Evolutionary conservation across 2,329 filamentous ascomycete species (phyloP).

Genomic region (Cadophora luteo-olivacea): DNA sequence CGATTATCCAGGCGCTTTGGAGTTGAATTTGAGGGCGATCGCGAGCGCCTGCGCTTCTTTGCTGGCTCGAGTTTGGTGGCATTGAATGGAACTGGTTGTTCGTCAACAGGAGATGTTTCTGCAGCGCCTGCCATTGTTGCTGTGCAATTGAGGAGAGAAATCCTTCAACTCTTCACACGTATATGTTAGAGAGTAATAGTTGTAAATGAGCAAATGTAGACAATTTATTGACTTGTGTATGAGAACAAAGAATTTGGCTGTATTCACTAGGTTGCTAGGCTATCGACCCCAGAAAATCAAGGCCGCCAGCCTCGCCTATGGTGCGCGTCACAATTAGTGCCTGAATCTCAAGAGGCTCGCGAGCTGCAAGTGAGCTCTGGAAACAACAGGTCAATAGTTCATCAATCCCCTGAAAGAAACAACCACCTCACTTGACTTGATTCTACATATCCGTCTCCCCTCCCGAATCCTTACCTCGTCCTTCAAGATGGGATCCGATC

Average conservation of each 20-base stretch:
- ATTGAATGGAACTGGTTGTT: constrained; percentile 50
- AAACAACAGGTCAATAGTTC: constrained; percentile 19
- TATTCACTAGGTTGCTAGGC: constrained; percentile 20
- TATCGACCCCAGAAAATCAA: constrained; percentile 14
- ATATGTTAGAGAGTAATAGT: neutral
- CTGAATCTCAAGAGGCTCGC: constrained; percentile 29
- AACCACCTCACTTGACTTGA: neutral
- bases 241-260: constrained; percentile 19
- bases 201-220: neutral
- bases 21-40: constrained; percentile 45
- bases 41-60: constrained; percentile 50
- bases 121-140: constrained; percentile 44
- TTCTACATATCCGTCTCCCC: neutral
- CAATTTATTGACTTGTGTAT: neutral
- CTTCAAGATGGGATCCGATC: constrained; percentile 73
- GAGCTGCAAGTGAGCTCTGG: constrained; percentile 33
- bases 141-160: neutral
- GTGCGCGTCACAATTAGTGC: constrained; percentile 41
- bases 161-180: neutral
- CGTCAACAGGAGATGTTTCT: constrained; percentile 42
- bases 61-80: constrained; percentile 50
- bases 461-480: neutral
- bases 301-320: constrained; percentile 21
- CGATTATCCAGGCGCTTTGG: constrained; percentile 37
- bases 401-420: constrained; percentile 15